Evolutionary conservation across 2,329 filamentous ascomycete species (phyloP), one percentile per base, ranked within the genome.

Genomic region (Penicillium palitans): DNA sequence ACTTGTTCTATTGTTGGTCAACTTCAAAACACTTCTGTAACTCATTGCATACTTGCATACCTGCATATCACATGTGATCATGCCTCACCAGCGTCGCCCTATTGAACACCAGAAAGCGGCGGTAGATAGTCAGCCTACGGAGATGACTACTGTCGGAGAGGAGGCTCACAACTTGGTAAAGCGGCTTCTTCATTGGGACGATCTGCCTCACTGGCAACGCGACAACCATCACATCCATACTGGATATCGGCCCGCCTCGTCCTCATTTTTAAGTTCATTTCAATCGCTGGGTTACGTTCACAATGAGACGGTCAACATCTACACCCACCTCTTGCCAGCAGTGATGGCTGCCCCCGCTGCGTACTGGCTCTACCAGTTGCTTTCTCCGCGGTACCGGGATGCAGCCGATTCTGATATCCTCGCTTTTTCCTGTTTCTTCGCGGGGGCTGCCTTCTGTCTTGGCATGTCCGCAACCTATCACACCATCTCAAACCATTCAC

Each of bases 381-480:
- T 93, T 39, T 79, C 80, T 13, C 84, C 88, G 39, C 84, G 90
- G 9, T 93, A 93, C 69, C 80, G 80, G 9, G 79, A 81, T 3
- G 89, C 90, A 7, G 81, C 80, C 9, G 59, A 70, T 9, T 76
- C 82, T 3, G 91, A 96, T 72, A 79, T 90, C n/a, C 62, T 86
- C 37, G 90, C 86, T 31, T 91, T 96, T 72, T 78, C 80, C 1
- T 92, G 87, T 76, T 96, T 95, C 80, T 92, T 96, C 68, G 79
- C 79, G 25, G 91, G 91, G 45, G 90, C 89, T 2, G 82, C 87
- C 29, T 69, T 85, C 35, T 93, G 90, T 68, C 78, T 95, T 52
- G 88, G 89, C 24, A 90, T 93, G 87, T 92, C 89, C 66, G 89
- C 91, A 6, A 90, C 88, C 3, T 99, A 87, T 72, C 95, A 99